These are phyloP conservation scores for Gnomoniopsis smithogilvyi DNA, from an alignment of 2,329 filamentous ascomycete species.

Conservation along the genomic window DNA sequence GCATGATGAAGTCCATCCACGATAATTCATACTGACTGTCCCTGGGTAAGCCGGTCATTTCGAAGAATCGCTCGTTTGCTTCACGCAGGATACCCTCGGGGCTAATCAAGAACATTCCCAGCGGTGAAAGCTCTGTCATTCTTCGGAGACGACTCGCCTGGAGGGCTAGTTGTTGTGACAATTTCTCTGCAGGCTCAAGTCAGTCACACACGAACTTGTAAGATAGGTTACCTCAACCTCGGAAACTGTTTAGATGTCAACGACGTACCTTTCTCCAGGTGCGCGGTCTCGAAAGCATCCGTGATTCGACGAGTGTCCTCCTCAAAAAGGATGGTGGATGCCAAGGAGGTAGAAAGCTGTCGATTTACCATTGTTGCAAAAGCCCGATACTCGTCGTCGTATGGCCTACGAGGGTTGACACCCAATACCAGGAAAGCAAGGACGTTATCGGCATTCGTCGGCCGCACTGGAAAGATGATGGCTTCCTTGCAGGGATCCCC, in stretches of 20 bases:
- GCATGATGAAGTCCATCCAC: slow-evolving; percentile 38
- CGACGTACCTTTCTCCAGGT: slow-evolving; percentile 25
- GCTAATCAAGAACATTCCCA: slow-evolving; percentile 37
- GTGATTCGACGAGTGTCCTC: slow-evolving; percentile 55
- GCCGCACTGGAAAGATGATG: slow-evolving; percentile 60
- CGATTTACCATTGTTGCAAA: slow-evolving; percentile 46
- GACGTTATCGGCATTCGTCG: slow-evolving; percentile 52
- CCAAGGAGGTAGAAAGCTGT: slow-evolving; percentile 58
- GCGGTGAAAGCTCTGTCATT: slow-evolving; percentile 34
- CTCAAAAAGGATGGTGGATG: slow-evolving; percentile 62
- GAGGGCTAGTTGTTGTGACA: slow-evolving; percentile 32
- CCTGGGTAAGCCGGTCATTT: slow-evolving; percentile 40
- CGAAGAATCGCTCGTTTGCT: slow-evolving; percentile 44
- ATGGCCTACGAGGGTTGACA: slow-evolving; percentile 59
- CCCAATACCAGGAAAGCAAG: slow-evolving; percentile 61
- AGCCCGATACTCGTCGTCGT: slow-evolving; percentile 60
- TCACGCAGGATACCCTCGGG: slow-evolving; percentile 39
- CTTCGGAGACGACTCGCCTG: slow-evolving; percentile 33
- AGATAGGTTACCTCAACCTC: not conserved
- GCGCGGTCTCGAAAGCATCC: slow-evolving; percentile 32
- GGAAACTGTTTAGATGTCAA: not conserved
- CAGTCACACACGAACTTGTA: not conserved
- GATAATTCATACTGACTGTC: slow-evolving; percentile 36
- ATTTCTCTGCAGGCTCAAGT: slow-evolving; percentile 20
- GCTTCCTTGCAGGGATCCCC: slow-evolving; percentile 53